These are phyloP conservation scores for Epichloe glyceriae DNA, from an alignment of 2,329 filamentous ascomycete species.

Conservation along the genomic window DNA sequence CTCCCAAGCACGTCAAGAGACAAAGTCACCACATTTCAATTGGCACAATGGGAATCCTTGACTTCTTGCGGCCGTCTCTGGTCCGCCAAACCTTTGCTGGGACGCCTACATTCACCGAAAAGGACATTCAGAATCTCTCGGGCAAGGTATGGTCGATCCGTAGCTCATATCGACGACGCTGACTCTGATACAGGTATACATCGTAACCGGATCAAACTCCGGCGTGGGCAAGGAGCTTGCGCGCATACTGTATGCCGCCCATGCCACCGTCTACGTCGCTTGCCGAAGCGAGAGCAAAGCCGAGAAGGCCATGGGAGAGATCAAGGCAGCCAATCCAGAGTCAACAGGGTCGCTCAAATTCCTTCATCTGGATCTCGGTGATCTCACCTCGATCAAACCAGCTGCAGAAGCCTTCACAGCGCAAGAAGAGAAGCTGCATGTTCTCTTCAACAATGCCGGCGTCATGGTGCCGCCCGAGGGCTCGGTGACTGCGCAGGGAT, in stretches of 20 bases:
- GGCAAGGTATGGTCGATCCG: conserved; percentile 29
- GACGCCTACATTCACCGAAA: conserved; percentile 12
- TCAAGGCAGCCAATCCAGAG: conserved; percentile 23
- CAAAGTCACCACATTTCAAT: neutral
- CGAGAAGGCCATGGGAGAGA: conserved; percentile 28
- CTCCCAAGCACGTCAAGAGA: too few relatives aligned
- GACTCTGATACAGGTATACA: conserved; percentile 24
- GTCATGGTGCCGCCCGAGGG: conserved; percentile 29
- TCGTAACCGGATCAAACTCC: conserved; percentile 33
- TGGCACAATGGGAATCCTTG: neutral
- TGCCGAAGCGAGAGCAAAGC: conserved; percentile 34
- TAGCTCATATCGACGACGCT: too few relatives aligned
- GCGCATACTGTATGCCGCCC: conserved; percentile 38
- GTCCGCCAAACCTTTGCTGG: conserved; percentile 7
- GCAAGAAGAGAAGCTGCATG: conserved; percentile 21
- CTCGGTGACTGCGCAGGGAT: conserved; percentile 26
- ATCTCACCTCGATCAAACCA: conserved; percentile 22
- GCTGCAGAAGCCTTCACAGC: conserved; percentile 20
- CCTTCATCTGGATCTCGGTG: conserved; percentile 31
- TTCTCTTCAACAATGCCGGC: conserved; percentile 33
- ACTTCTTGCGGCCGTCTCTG: neutral
- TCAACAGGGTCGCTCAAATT: conserved; percentile 29
- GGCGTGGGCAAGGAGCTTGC: conserved; percentile 39
- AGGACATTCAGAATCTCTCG: conserved; percentile 51
- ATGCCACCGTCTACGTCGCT: conserved; percentile 43